These are phyloP conservation scores for Endotrypanum monterogeii DNA, from an alignment of 208 protist species.

Conservation along the genomic window DNA sequence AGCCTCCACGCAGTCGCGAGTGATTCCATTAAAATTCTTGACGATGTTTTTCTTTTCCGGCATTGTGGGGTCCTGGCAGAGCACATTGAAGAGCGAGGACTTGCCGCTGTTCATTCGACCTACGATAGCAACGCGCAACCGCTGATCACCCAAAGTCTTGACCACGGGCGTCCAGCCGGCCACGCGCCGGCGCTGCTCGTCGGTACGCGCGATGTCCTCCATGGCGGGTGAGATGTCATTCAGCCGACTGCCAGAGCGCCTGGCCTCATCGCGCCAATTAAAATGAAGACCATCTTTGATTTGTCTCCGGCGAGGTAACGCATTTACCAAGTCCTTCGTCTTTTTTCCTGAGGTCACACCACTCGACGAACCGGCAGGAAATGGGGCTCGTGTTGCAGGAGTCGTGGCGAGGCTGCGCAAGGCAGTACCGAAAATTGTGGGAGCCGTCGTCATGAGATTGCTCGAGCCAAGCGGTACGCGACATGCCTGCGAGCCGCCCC, in stretches of 20 bases:
- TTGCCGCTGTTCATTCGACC: constrained; percentile 92
- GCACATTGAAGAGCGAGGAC: constrained; percentile 90
- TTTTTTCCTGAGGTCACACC: neutral
- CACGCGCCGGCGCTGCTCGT: constrained; percentile 73
- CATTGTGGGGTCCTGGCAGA: constrained; percentile 70
- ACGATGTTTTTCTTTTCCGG: constrained; percentile 66
- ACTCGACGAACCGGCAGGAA: neutral
- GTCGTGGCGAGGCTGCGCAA: neutral
- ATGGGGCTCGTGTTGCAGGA: neutral
- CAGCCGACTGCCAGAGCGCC: constrained; percentile 51
- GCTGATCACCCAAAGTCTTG: constrained; percentile 76
- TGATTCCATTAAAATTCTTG: constrained; percentile 89
- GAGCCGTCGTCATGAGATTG: neutral
- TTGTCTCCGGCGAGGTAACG: constrained; percentile 48
- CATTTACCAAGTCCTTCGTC: constrained; percentile 8
- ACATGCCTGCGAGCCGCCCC: neutral
- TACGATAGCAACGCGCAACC: constrained; percentile 85
- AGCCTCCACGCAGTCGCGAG: constrained; percentile 85
- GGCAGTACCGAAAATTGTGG: neutral
- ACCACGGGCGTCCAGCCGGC: constrained; percentile 85
- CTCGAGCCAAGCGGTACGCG: neutral
- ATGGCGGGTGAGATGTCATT: constrained; percentile 84
- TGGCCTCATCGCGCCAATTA: constrained; percentile 67
- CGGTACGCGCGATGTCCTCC: constrained; percentile 54
- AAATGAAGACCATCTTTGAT: constrained; percentile 53